phyloP scores from a whole-genome alignment of 2,329 filamentous ascomycete species.

The Ophiostoma tasmaniense region DNA sequence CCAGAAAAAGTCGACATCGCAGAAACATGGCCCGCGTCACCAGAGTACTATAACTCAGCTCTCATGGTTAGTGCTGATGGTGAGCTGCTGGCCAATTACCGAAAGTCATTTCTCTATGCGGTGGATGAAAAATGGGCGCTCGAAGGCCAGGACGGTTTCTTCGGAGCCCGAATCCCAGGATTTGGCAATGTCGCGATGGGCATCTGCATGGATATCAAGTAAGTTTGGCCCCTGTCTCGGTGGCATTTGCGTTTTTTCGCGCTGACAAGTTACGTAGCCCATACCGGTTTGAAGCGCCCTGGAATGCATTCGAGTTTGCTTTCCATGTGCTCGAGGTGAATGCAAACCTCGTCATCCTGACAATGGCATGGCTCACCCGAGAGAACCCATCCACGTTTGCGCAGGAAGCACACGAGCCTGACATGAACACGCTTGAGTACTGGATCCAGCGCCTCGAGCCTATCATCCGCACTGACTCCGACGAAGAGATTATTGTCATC shows the following conservation, averaged over 20 bases:
- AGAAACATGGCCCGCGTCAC: constrained; percentile 40
- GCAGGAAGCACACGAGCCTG: too few species aligned
- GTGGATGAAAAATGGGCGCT: constrained; percentile 55
- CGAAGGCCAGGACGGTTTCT: constrained; percentile 47
- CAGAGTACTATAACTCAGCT: constrained; percentile 48
- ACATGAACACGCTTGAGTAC: constrained; percentile 65
- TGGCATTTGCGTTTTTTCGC: too few species aligned
- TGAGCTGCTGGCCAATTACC: constrained; percentile 52
- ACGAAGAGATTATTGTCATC: constrained; percentile 57
- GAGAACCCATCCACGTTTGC: constrained; percentile 42
- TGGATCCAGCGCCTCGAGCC: constrained; percentile 68
- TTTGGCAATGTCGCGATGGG: constrained; percentile 48
- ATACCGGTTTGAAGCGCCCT: constrained; percentile 43
- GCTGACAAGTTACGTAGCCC: constrained; percentile 30
- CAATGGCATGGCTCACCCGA: constrained; percentile 70
- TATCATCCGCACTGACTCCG: constrained; percentile 41
- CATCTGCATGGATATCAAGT: constrained; percentile 61
- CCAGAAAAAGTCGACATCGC: constrained; percentile 56
- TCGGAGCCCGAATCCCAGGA: constrained; percentile 33
- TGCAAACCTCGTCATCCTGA: constrained; percentile 58
- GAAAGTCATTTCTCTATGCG: constrained; percentile 51
- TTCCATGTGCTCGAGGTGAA: constrained; percentile 47
- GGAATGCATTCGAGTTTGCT: constrained; percentile 42
- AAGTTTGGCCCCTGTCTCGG: too few species aligned
- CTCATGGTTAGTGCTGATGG: constrained; percentile 51